Conservation (phyloP, 305 asterid species). For the Nicotiana rustica region DNA sequence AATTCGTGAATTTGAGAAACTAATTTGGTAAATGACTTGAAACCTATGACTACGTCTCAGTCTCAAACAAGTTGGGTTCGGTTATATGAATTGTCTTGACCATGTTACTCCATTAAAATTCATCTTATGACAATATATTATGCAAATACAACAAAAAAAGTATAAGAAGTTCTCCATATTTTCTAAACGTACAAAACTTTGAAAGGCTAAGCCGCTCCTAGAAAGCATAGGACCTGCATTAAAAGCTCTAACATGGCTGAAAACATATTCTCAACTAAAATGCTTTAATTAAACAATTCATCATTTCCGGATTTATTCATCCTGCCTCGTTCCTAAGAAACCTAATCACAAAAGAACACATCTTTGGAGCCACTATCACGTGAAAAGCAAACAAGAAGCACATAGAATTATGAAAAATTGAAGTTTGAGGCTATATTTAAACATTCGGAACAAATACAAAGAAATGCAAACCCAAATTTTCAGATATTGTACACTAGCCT, state of each 20-base stretch:
- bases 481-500: not conserved
- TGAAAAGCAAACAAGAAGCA: not conserved
- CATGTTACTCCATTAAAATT: too few relatives aligned
- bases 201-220: too few relatives aligned
- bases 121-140: too few relatives aligned
- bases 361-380: not conserved
- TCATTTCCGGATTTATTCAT: not conserved
- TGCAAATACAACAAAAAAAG: too few relatives aligned
- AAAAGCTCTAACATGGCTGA: too few relatives aligned
- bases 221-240: too few relatives aligned
- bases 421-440: not conserved
- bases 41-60: not conserved
- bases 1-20: not conserved
- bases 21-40: not conserved
- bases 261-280: slow-evolving; percentile 21
- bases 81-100: too few relatives aligned
- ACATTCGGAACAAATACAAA: not conserved
- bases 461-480: not conserved
- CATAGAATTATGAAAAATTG: not conserved
- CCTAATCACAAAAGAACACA: not conserved
- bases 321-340: not conserved
- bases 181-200: too few relatives aligned
- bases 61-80: too few relatives aligned
- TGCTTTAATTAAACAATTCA: not conserved
- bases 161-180: too few relatives aligned